These are phyloP conservation scores for Acidiella bohemica DNA, from an alignment of 495 filamentous ascomycete species.

Conservation along the genomic window DNA sequence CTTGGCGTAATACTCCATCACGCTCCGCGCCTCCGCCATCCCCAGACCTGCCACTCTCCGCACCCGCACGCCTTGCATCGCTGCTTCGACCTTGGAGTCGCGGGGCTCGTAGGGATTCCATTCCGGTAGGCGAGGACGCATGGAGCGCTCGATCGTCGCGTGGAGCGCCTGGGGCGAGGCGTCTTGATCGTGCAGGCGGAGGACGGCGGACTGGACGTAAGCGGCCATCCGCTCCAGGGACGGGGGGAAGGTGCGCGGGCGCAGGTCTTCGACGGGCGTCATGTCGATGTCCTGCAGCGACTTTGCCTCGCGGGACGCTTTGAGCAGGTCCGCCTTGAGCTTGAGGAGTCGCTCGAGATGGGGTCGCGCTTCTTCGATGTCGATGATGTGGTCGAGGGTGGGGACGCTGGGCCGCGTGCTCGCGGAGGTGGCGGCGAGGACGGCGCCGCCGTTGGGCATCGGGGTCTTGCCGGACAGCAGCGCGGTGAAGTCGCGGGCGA, in stretches of 20 bases:
- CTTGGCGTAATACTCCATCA: constrained; percentile 87
- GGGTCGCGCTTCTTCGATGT: not conserved
- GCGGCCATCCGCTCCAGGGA: not conserved
- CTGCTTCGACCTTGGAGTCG: constrained; percentile 51
- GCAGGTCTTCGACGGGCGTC: not conserved
- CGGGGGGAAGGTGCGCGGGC: no score
- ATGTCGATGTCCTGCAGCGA: constrained; percentile 19
- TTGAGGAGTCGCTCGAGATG: not conserved
- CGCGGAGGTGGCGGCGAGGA: constrained; percentile 58
- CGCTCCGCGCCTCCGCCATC: constrained; percentile 57
- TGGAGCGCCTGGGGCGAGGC: no score
- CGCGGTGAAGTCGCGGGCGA: constrained; percentile 62
- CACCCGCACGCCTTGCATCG: constrained; percentile 30
- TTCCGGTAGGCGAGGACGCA: constrained; percentile 35
- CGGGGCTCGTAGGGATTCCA: constrained; percentile 50
- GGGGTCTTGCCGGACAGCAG: constrained; percentile 44
- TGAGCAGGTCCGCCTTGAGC: not conserved
- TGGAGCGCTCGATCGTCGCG: not conserved
- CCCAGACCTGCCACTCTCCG: constrained; percentile 41
- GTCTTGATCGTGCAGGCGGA: not conserved
- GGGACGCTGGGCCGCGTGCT: constrained; percentile 50
- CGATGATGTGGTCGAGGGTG: constrained; percentile 41
- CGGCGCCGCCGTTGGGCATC: constrained; percentile 64
- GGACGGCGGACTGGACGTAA: not conserved
- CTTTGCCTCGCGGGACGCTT: constrained; percentile 26